Evolutionary conservation across 78 protist species (phyloP), one percentile per base, ranked within the genome.

Genomic region (Mastigamoeba balamuthi): DNA sequence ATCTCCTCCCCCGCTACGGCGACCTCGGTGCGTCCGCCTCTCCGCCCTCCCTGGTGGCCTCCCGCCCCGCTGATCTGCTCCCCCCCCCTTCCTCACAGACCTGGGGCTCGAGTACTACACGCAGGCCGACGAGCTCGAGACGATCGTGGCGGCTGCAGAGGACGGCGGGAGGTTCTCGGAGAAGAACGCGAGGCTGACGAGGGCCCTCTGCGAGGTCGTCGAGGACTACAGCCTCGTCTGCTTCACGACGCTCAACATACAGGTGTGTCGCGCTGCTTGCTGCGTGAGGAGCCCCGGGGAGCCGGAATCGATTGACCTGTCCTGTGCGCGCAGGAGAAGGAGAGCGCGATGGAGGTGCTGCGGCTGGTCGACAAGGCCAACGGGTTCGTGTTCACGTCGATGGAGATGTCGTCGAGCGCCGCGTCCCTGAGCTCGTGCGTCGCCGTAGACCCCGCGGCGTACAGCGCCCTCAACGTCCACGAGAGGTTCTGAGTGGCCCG

Each of bases 151-250:
- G 17, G 27, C 23, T 1, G 3, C 44, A 1, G 29, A 3, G 53
- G 0, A 52, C 0, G 43, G 48, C 0, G 48, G 38, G 27, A 40
- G 28, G 66, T 0, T 27, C 0, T 27, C 6, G 25, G 42, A 28
- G 38, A 3, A 2, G 6, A 28, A n/a, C n/a, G 29, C 40, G 41
- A 41, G 5, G 63, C 81, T 94, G 7, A 90, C 42, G 58, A 68
- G 64, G 36, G 83, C 87, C 10, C 4, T 95, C 5, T 69, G 82
- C 25, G 81, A 81, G 28, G 41, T 94, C 2, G 75, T 95, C 1
- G 91, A 88, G 8, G 98, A 93, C 52, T 94, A 48, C 44, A n/a
- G 71, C 40, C 84, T 94, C 3, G 95, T 95, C 0, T 39, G 72
- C 33, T 95, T 94, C 53, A 63, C 30, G 23, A 69, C 91, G 0